Evolutionary conservation across 2,329 filamentous ascomycete genomes (phyloP), one percentile per base, ranked within the genome.

Genomic region (Nothomitra cinnamomea): DNA sequence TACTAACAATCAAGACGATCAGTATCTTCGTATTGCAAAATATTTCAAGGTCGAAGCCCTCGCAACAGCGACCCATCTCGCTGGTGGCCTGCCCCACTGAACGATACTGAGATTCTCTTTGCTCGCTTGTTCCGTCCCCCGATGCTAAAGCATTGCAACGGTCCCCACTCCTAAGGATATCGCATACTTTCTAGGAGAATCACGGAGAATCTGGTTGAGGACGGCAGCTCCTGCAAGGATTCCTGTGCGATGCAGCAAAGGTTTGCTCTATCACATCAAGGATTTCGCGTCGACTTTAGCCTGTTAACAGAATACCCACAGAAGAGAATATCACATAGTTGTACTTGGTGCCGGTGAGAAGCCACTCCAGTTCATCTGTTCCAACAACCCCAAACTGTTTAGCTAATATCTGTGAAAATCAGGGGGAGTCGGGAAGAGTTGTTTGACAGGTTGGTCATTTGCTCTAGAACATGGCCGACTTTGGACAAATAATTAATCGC

Each of bases 341-440:
- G 85, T 89, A 58, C 73, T 89, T 60, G 85, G 85, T 65, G 82
- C 85, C 72, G 85, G 83, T 85, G 70, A 64, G 77, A 49, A 4
- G 45, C 5, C 70, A 10, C 38, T 40, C 25, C 42, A 57, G 49
- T 52, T 55, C 57, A 60, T 62, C 58, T n/a, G n/a, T n/a, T 58
- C 24, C 28, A 38, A 19, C 21, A 19, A 38, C n/a, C 28, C 19
- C n/a, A 6, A n/a, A 35, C n/a, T 50, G 25, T 40, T 22, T 17
- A 28, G n/a, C 25, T 51, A 19, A 42, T 22, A 24, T 15, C 52
- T 56, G 53, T 51, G 43, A 56, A 48, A 56, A 63, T 62, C 66
- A 87, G 85, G 87, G 70, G 87, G 87, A 66, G 87, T 94, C 64
- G 87, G 87, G 57, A 94, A 94, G 70, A 94, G 87, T 67, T 94